Conservation (phyloP, 805 yeast species). For the Jamesozyma jinghongensis region DNA sequence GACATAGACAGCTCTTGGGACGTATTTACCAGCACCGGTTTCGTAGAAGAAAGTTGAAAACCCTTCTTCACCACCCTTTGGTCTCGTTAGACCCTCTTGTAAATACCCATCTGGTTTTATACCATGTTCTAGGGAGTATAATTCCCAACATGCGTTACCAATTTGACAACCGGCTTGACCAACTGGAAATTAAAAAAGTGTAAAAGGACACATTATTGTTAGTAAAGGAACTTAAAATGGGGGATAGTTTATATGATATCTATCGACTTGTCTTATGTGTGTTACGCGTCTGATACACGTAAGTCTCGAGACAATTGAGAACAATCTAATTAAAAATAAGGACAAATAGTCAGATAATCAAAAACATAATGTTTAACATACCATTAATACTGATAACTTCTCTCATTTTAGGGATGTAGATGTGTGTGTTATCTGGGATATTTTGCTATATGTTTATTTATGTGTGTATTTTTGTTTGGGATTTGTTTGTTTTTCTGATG, state of each 20-base stretch:
- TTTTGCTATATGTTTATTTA: neutral
- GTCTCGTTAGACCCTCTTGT: constrained; percentile 68
- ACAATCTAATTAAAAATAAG: too few species aligned
- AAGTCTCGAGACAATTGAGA: too few species aligned
- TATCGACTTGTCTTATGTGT: neutral
- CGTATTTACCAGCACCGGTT: constrained; percentile 93
- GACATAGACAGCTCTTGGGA: constrained; percentile 94
- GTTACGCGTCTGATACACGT: too few species aligned
- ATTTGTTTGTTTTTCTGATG: neutral
- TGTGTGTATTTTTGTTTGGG: neutral
- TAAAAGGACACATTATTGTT: neutral
- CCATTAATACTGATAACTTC: constrained; percentile 80
- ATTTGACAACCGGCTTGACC: constrained; percentile 97
- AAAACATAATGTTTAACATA: too few species aligned
- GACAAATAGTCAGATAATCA: too few species aligned
- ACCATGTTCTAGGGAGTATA: constrained; percentile 96
- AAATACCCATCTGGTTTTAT: constrained; percentile 90
- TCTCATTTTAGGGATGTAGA: constrained; percentile 45
- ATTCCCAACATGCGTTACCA: constrained; percentile 99
- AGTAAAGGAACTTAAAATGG: too few species aligned
- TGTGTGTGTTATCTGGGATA: too few species aligned
- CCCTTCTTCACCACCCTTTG: constrained; percentile 94
- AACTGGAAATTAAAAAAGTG: constrained; percentile 24
- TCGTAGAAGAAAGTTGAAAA: constrained; percentile 94
- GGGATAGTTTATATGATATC: too few species aligned